phyloP scores from a whole-genome alignment of 495 filamentous ascomycete genomes.

The Penicillium lagena region DNA sequence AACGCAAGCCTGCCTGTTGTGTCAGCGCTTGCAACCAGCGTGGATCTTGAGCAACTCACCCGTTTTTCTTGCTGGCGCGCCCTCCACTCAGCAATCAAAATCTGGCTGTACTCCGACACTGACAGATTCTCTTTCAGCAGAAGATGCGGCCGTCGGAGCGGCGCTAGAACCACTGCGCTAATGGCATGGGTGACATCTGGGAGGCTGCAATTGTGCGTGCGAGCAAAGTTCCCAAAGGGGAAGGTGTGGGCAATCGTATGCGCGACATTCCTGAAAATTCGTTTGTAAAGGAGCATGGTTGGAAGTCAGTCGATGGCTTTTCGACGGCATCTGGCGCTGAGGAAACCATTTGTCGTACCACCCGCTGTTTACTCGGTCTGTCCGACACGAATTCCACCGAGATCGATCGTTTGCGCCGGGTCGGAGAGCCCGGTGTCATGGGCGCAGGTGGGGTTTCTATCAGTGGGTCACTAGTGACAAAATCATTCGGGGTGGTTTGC shows the following conservation, averaged over 20 bases:
- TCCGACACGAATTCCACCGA: not conserved
- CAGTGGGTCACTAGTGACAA: too few relatives aligned
- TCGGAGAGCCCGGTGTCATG: too few relatives aligned
- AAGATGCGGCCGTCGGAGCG: slow-evolving; percentile 3
- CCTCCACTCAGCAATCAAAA: slow-evolving; percentile 10
- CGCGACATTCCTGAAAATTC: slow-evolving; percentile 16
- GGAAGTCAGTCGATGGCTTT: too few relatives aligned
- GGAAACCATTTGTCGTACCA: not conserved
- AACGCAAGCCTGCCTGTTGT: too few relatives aligned
- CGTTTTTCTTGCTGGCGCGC: not conserved
- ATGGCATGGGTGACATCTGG: slow-evolving; percentile 10
- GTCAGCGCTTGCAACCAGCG: too few relatives aligned
- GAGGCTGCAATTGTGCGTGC: slow-evolving; percentile 6
- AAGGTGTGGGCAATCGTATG: slow-evolving; percentile 7
- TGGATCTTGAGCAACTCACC: not conserved
- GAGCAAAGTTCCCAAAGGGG: slow-evolving; percentile 12
- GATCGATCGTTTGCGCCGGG: not conserved
- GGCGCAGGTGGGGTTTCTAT: too few relatives aligned
- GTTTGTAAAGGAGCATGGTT: slow-evolving; percentile 4
- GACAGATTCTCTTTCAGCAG: not conserved
- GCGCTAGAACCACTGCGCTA: slow-evolving; percentile 9
- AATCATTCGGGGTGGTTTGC: too few relatives aligned
- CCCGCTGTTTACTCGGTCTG: not conserved
- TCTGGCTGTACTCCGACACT: slow-evolving; percentile 6
- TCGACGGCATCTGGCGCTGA: too few relatives aligned